Evolutionary conservation across 2,329 filamentous ascomycete genomes (phyloP).

Genomic region (Bisporella sp.): DNA sequence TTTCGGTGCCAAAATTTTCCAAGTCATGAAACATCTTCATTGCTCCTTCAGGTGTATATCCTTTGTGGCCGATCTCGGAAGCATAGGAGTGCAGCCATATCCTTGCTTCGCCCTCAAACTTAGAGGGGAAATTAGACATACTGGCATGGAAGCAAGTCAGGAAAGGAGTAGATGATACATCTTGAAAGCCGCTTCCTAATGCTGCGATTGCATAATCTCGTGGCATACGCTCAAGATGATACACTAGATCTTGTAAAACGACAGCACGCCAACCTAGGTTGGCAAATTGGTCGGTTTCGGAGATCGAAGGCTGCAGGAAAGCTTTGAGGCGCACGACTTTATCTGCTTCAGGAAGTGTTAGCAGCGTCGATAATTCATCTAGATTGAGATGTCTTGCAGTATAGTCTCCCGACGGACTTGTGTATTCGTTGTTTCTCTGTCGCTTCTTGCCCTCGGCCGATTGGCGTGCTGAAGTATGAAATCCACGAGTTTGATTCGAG

Average conservation of each 20-base stretch:
- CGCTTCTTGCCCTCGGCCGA: background rate
- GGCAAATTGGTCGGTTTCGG: too few relatives aligned
- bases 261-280: slow-evolving; percentile 13
- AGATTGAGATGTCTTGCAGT: too few relatives aligned
- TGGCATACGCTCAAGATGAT: slow-evolving; percentile 25
- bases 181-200: slow-evolving; percentile 31
- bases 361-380: too few relatives aligned
- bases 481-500: slow-evolving; percentile 5
- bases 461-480: slow-evolving; percentile 9
- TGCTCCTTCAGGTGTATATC: slow-evolving; percentile 30
- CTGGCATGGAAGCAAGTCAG: slow-evolving; percentile 32
- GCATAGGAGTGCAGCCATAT: slow-evolving; percentile 33
- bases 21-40: slow-evolving; percentile 29
- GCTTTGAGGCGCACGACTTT: too few relatives aligned
- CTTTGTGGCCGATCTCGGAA: slow-evolving; percentile 30
- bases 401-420: slow-evolving; percentile 6
- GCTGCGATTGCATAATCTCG: slow-evolving; percentile 24
- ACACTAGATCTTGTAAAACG: slow-evolving; percentile 11
- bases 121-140: slow-evolving; percentile 23
- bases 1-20: slow-evolving; percentile 26
- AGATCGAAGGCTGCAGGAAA: too few relatives aligned
- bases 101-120: slow-evolving; percentile 25
- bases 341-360: too few relatives aligned
- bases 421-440: background rate
- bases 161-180: slow-evolving; percentile 34